phyloP scores from a whole-genome alignment of 176 grass and related monocot genomes.

The Carex parvula region DNA sequence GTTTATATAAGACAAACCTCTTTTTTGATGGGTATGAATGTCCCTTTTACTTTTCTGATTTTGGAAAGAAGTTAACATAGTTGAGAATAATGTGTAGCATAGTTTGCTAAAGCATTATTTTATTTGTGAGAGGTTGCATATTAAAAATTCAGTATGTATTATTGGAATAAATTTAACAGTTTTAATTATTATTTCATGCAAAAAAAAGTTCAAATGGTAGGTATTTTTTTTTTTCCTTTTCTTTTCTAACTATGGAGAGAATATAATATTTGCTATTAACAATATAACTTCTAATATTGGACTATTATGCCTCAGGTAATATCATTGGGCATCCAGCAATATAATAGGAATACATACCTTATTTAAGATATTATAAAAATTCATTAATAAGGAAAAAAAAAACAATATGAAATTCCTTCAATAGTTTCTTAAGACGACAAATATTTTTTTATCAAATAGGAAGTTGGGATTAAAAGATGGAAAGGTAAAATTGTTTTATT shows the following conservation, averaged over 20 bases:
- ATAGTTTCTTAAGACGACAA: background rate
- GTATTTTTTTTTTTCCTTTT: background rate
- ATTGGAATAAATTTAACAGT: too few relatives aligned
- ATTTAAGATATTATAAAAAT: background rate
- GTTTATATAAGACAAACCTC: background rate
- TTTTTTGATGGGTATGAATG: background rate
- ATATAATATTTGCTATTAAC: background rate
- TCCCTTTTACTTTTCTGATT: background rate
- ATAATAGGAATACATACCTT: too few relatives aligned
- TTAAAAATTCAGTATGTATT: too few relatives aligned
- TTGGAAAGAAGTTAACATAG: background rate
- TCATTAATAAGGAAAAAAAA: background rate
- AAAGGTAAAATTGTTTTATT: background rate
- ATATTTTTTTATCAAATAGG: background rate
- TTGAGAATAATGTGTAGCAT: background rate
- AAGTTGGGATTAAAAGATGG: background rate
- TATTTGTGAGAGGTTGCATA: too few relatives aligned
- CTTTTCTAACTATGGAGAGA: background rate
- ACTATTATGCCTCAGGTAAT: background rate
- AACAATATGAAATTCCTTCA: background rate
- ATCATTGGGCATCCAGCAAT: too few relatives aligned
- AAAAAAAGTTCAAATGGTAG: too few relatives aligned
- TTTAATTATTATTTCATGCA: background rate
- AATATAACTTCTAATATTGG: background rate
- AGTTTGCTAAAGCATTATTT: background rate